Percentiles rank a stretch among this genome's conserved stretches.
These are phyloP conservation scores for Epichloe festucae DNA, from an alignment of 2,329 filamentous ascomycete species.

Conservation along the genomic window DNA sequence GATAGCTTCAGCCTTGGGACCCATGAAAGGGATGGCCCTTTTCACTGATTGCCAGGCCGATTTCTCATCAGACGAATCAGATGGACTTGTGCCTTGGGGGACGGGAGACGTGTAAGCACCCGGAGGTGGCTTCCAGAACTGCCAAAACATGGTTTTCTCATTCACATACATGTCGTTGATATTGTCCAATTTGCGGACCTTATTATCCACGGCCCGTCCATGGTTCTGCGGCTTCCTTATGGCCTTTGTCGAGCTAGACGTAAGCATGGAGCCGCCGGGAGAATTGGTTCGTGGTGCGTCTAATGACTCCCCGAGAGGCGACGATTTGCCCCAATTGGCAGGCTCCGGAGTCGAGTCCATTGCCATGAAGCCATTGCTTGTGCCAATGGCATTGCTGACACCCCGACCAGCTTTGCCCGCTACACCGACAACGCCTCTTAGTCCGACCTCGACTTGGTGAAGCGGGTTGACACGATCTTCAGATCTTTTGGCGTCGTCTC, in stretches of 20 bases:
- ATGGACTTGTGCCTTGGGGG: slow-evolving; percentile 36
- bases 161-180: slow-evolving; percentile 35
- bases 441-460: slow-evolving; percentile 34
- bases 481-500: slow-evolving; percentile 4
- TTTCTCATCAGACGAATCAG: slow-evolving; percentile 28
- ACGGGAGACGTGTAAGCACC: slow-evolving; percentile 49
- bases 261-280: slow-evolving; percentile 23
- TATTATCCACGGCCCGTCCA: slow-evolving; percentile 27
- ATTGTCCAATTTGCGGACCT: slow-evolving; percentile 36
- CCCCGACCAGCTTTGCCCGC: slow-evolving; percentile 34
- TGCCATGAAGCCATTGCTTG: slow-evolving; percentile 40
- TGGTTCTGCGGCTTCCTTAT: slow-evolving; percentile 3
- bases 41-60: slow-evolving; percentile 39
- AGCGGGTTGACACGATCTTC: slow-evolving; percentile 20
- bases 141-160: slow-evolving; percentile 39
- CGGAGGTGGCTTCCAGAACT: slow-evolving; percentile 52
- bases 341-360: slow-evolving; percentile 12
- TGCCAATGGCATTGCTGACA: slow-evolving; percentile 39
- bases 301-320: slow-evolving; percentile 15
- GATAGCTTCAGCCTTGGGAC: slow-evolving; percentile 25
- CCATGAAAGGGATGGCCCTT: slow-evolving; percentile 34
- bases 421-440: slow-evolving; percentile 30
- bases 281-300: slow-evolving; percentile 23
- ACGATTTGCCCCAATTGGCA: slow-evolving; percentile 8
- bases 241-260: slow-evolving; percentile 24